Evolutionary conservation across 805 yeast genomes (phyloP).

Genomic region (Kazachstania martiniae): DNA sequence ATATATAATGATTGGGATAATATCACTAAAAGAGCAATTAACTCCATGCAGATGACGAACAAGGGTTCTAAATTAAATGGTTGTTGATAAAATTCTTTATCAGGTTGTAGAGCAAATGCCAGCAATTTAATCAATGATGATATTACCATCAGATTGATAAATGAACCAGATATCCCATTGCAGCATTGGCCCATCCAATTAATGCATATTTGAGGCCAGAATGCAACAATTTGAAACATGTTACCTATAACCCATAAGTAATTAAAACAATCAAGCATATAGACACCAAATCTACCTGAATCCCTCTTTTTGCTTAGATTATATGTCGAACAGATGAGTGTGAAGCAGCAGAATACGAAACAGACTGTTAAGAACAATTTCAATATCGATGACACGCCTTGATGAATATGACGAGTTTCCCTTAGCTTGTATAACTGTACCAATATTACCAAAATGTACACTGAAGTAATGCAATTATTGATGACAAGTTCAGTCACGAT

Average conservation of each 20-base stretch:
- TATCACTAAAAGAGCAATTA: constrained; percentile 9
- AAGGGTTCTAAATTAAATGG: constrained; percentile 20
- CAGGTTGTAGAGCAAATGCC: background rate
- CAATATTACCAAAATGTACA: constrained; percentile 11
- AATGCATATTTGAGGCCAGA: constrained; percentile 33
- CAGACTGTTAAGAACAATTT: no score
- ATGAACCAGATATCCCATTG: constrained; percentile 22
- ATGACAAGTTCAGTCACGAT: constrained; percentile 15
- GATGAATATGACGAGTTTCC: constrained; percentile 29
- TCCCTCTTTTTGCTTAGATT: no score
- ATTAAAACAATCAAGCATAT: constrained; percentile 34
- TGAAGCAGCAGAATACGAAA: no score
- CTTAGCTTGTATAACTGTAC: constrained; percentile 23
- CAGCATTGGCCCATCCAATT: constrained; percentile 31
- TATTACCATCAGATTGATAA: constrained; percentile 6
- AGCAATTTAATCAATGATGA: constrained; percentile 3
- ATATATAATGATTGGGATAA: constrained; percentile 21
- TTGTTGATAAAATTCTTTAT: constrained; percentile 7
- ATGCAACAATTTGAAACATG: constrained; percentile 16
- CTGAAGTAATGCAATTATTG: constrained; percentile 9
- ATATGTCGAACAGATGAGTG: no score
- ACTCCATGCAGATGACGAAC: constrained; percentile 9
- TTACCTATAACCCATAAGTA: constrained; percentile 31
- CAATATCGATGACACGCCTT: constrained; percentile 26
- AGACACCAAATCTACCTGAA: no score